phyloP scores from a whole-genome alignment of 371 early-diverging fungal species.

The Mucor velutinosus region DNA sequence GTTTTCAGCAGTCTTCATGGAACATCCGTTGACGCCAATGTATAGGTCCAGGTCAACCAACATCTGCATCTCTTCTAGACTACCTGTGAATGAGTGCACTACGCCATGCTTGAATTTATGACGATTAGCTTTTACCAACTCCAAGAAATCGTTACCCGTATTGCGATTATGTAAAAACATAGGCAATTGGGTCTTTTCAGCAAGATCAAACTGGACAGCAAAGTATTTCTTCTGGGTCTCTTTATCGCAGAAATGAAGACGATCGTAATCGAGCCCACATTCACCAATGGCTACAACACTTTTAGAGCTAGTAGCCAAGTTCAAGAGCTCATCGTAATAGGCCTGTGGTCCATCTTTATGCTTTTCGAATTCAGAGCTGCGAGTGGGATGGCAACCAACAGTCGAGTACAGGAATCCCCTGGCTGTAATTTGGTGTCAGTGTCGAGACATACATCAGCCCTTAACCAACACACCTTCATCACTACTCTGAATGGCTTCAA shows the following conservation, averaged over 20 bases:
- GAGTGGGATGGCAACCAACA: slow-evolving; percentile 91
- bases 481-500: slow-evolving; percentile 51
- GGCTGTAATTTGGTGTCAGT: slow-evolving; percentile 7
- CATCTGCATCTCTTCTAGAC: slow-evolving; percentile 73
- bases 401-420: slow-evolving; percentile 65
- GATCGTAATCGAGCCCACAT: slow-evolving; percentile 93
- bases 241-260: slow-evolving; percentile 80
- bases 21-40: slow-evolving; percentile 98
- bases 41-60: slow-evolving; percentile 80
- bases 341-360: slow-evolving; percentile 58
- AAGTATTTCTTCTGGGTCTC: slow-evolving; percentile 80
- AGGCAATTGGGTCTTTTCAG: slow-evolving; percentile 74
- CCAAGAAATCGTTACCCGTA: slow-evolving; percentile 64
- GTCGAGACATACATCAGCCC: no score
- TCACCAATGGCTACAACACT: slow-evolving; percentile 91
- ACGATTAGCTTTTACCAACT: slow-evolving; percentile 66
- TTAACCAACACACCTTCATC: slow-evolving; percentile 15
- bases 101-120: slow-evolving; percentile 78
- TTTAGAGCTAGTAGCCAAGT: slow-evolving; percentile 42
- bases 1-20: slow-evolving; percentile 88
- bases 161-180: slow-evolving; percentile 91
- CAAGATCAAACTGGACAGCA: slow-evolving; percentile 80
- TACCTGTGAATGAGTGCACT: slow-evolving; percentile 94
- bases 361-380: slow-evolving; percentile 72
- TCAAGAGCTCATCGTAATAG: slow-evolving; percentile 58